These are phyloP conservation scores for Mycogone perniciosa DNA, from an alignment of 2,329 filamentous ascomycete species.

Conservation along the genomic window DNA sequence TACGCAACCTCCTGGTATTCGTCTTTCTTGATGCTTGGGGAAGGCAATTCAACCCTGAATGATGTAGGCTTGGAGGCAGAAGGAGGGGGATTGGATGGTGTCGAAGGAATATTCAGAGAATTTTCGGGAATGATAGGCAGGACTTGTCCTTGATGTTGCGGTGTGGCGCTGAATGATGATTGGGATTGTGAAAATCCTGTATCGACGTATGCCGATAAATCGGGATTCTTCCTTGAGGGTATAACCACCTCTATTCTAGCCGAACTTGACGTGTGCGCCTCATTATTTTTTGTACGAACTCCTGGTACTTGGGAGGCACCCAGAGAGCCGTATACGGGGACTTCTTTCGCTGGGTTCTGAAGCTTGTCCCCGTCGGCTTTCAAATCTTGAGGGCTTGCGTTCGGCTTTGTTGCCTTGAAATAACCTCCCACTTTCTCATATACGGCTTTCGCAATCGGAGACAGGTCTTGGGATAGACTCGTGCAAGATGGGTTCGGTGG, in stretches of 20 bases:
- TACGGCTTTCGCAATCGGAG: slow-evolving; percentile 41
- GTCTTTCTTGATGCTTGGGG: slow-evolving; percentile 41
- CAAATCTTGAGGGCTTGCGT: slow-evolving; percentile 26
- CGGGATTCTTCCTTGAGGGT: slow-evolving; percentile 37
- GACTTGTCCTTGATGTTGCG: slow-evolving; percentile 13
- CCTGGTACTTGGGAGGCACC: slow-evolving; percentile 13
- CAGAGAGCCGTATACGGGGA: slow-evolving; percentile 15
- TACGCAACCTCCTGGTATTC: slow-evolving; percentile 46
- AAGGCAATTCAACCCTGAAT: slow-evolving; percentile 45
- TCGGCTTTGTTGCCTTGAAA: slow-evolving; percentile 34
- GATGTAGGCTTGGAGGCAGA: slow-evolving; percentile 15
- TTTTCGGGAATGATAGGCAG: slow-evolving; percentile 1
- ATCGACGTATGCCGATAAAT: slow-evolving; percentile 32
- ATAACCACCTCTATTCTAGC: slow-evolving; percentile 43
- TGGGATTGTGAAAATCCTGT: slow-evolving; percentile 20
- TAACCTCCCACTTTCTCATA: slow-evolving; percentile 35
- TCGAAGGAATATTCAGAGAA: slow-evolving; percentile 12
- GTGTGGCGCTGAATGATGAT: slow-evolving; percentile 10
- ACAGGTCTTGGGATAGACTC: slow-evolving; percentile 37
- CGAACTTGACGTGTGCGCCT: slow-evolving; percentile 30
- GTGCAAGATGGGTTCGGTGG: slow-evolving; percentile 18
- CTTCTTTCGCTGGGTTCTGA: slow-evolving; percentile 17
- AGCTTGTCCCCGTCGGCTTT: slow-evolving; percentile 29
- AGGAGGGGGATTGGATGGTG: slow-evolving; percentile 9
- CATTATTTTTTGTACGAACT: slow-evolving; percentile 17